Base-by-base conservation (phyloP, 208 protist species). In the Acanthamoeba comandoni region DNA sequence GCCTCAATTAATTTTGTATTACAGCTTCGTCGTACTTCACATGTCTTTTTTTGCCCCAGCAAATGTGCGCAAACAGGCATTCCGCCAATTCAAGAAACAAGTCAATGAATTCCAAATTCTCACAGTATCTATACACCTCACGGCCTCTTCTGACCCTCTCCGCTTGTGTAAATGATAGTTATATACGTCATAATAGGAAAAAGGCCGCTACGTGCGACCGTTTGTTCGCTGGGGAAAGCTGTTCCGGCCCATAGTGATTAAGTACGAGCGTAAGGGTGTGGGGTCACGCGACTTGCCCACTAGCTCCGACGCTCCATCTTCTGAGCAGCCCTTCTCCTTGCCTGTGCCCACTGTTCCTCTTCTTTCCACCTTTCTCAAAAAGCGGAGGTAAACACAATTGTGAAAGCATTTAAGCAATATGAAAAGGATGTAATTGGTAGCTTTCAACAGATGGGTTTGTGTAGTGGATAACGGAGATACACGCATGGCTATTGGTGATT, bases 191-290 rank as follows among this genome's bases (percentile, higher is more conserved):
- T 43, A 43, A 43, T 43, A 43, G 35, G 35, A 43, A 43, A 43
- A 43, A 5, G 35, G 35, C 35, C 35, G 35, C 2, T 43, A 84
- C 29, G 17, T 9, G 9, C 75, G 75, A 15, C 58, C 15, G 35
- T 89, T 89, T n/a, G 55, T 39, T n/a, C 53, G 55, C 31, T 89
- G 51, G 60, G 58, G 60, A 43, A 89, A 89, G 60, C 82, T 89
- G n/a, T 89, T 89, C 24, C 55, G 82, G n/a, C 82, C 82, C n/a
- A 71, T 89, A 29, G 43, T 89, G 9, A 52, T 89, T 17, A 67
- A 71, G 35, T 89, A 89, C 62, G 82, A 89, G 35, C 58, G 48
- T 13, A 89, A 89, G 60, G 62, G 71, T 49, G 29, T 67, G 57
- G 43, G n/a, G 8, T 22, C 48, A 26, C 58, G 22, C n/a, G 22